These are phyloP conservation scores for Diaporthe longicolla DNA, from an alignment of 2,329 filamentous ascomycete genomes.

Conservation along the genomic window DNA sequence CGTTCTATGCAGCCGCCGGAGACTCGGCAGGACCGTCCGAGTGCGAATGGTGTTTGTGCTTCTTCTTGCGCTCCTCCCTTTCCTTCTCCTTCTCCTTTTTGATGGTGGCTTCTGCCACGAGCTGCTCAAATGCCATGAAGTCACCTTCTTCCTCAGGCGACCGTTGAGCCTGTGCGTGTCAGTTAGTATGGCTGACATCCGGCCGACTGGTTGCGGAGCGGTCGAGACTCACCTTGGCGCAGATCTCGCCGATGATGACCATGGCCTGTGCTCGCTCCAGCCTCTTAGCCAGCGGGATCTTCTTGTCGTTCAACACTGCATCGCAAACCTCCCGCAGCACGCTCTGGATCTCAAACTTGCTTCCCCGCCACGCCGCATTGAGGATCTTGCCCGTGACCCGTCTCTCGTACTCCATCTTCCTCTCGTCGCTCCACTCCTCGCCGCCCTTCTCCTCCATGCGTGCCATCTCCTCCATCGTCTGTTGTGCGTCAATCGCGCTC, in stretches of 20 bases:
- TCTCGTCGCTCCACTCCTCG: slow-evolving; percentile 98
- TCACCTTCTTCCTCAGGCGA: slow-evolving; percentile 97
- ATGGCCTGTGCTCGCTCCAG: slow-evolving; percentile 92
- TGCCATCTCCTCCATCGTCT: slow-evolving; percentile 99
- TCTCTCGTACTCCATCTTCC: slow-evolving; percentile 94
- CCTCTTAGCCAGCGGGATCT: slow-evolving; percentile 85
- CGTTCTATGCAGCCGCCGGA: slow-evolving; percentile 15
- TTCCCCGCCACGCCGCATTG: slow-evolving; percentile 94
- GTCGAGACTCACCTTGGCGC: slow-evolving; percentile 77
- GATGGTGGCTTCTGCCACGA: slow-evolving; percentile 94
- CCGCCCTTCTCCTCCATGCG: slow-evolving; percentile 94
- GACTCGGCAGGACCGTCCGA: slow-evolving; percentile 32
- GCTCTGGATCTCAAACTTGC: slow-evolving; percentile 98
- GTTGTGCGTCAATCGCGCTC: slow-evolving; percentile 95
- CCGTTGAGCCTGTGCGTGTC: slow-evolving; percentile 77
- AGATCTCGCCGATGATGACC: slow-evolving; percentile 89
- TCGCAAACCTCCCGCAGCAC: slow-evolving; percentile 97
- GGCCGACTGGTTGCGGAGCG: background rate
- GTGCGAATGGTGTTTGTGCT: slow-evolving; percentile 41
- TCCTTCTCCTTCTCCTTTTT: slow-evolving; percentile 90
- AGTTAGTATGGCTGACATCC: slow-evolving; percentile 36
- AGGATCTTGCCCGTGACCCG: slow-evolving; percentile 98
- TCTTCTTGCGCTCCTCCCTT: slow-evolving; percentile 66
- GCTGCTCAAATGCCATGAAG: slow-evolving; percentile 98
- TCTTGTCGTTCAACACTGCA: slow-evolving; percentile 82